These are phyloP conservation scores for Flaveria bidentis DNA, from an alignment of 129 eudicot species.

Conservation along the genomic window DNA sequence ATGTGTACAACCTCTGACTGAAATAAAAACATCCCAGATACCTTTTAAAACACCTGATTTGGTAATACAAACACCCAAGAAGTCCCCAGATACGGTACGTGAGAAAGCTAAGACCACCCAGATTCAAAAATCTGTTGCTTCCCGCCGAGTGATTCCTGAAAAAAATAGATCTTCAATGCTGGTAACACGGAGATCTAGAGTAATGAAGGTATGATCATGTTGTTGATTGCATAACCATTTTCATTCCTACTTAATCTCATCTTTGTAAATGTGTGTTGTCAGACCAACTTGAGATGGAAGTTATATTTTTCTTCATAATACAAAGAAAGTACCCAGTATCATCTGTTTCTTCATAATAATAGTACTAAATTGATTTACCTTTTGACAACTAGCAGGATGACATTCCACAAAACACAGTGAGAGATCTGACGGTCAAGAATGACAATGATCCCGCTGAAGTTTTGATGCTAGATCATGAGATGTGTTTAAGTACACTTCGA, in stretches of 20 bases:
- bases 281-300: neutral
- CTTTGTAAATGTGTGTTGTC: neutral
- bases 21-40: constrained; percentile 34
- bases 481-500: constrained; percentile 57
- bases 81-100: constrained; percentile 21
- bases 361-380: constrained; percentile 8
- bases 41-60: constrained; percentile 24
- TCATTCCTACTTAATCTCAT: neutral
- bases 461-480: constrained; percentile 72
- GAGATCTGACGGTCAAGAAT: constrained; percentile 34
- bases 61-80: constrained; percentile 22
- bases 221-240: neutral
- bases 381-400: constrained; percentile 51
- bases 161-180: constrained; percentile 30
- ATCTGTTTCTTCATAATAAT: too few relatives aligned
- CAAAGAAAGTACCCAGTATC: too few relatives aligned
- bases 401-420: constrained; percentile 44
- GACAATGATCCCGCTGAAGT: constrained; percentile 50
- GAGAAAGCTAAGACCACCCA: constrained; percentile 32
- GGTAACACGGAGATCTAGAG: constrained; percentile 26
- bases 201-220: constrained; percentile 9
- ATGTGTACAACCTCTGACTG: constrained; percentile 22
- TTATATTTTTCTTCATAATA: constrained; percentile 5
- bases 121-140: constrained; percentile 21
- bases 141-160: constrained; percentile 27